These are phyloP conservation scores for Komagataella pastoris DNA, from an alignment of 805 yeast species.

Conservation along the genomic window DNA sequence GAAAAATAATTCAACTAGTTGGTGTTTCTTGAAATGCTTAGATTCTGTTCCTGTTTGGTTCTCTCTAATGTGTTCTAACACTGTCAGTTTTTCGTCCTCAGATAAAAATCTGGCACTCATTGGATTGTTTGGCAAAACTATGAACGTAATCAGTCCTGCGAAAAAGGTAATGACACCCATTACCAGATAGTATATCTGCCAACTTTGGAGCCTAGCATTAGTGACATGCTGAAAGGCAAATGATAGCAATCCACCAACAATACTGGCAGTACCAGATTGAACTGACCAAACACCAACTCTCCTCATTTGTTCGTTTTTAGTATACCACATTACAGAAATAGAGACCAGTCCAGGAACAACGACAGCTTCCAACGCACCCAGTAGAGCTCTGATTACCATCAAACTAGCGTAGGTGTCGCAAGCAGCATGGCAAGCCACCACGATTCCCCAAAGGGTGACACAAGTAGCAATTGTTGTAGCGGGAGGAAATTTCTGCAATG, in stretches of 20 bases:
- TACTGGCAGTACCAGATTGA: constrained; percentile 27
- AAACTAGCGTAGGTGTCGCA: constrained; percentile 37
- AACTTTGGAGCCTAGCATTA: constrained; percentile 28
- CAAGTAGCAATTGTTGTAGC: constrained; percentile 34
- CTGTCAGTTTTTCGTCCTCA: constrained; percentile 29
- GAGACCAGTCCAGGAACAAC: constrained; percentile 20
- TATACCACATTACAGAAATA: constrained; percentile 20
- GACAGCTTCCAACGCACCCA: constrained; percentile 25
- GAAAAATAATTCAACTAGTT: constrained; percentile 32
- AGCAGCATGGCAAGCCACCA: constrained; percentile 37
- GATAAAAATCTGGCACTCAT: constrained; percentile 25
- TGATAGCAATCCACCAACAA: constrained; percentile 30
- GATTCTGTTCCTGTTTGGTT: constrained; percentile 53
- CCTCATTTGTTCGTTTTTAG: constrained; percentile 16
- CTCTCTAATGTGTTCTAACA: constrained; percentile 41
- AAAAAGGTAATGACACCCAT: constrained; percentile 39
- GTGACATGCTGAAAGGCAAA: constrained; percentile 41
- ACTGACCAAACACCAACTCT: constrained; percentile 21
- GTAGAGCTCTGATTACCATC: constrained; percentile 38
- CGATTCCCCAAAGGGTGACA: constrained; percentile 40
- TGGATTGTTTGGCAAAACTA: constrained; percentile 39
- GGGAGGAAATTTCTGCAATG: constrained; percentile 38
- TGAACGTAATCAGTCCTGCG: constrained; percentile 30
- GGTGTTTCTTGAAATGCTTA: constrained; percentile 36
- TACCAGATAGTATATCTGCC: constrained; percentile 48